phyloP scores from a whole-genome alignment of 495 filamentous ascomycete species.

The Pseudevernia furfuracea region DNA sequence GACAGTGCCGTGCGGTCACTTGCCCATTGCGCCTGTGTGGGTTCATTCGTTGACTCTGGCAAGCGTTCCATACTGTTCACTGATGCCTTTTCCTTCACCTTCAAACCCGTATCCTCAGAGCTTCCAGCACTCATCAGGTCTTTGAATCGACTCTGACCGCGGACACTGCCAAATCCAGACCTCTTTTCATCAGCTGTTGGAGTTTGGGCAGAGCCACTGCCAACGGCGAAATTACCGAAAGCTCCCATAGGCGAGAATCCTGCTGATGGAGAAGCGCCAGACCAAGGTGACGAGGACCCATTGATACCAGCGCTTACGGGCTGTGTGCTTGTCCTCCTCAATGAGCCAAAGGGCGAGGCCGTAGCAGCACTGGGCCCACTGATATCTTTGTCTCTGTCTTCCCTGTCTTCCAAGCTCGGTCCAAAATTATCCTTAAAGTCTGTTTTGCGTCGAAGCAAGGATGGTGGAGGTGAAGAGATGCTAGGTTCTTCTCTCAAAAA shows the following conservation, averaged over 20 bases:
- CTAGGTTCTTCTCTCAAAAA: slow-evolving; percentile 54
- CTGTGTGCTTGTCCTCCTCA: slow-evolving; percentile 66
- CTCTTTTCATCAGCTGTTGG: slow-evolving; percentile 60
- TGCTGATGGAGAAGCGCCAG: slow-evolving; percentile 47
- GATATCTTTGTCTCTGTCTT: slow-evolving; percentile 42
- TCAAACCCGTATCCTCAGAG: slow-evolving; percentile 52
- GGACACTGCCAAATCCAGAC: slow-evolving; percentile 54
- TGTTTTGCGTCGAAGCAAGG: slow-evolving; percentile 67
- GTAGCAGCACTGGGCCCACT: slow-evolving; percentile 31
- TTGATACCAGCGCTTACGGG: slow-evolving; percentile 43
- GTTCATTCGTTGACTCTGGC: slow-evolving; percentile 38
- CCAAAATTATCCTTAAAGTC: slow-evolving; percentile 49
- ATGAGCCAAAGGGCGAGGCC: slow-evolving; percentile 50
- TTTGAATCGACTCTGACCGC: slow-evolving; percentile 76
- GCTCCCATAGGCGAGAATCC: slow-evolving; percentile 66
- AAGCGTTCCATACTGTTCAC: slow-evolving; percentile 47
- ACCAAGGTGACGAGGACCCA: slow-evolving; percentile 63
- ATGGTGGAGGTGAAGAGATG: slow-evolving; percentile 53
- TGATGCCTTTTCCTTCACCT: slow-evolving; percentile 48
- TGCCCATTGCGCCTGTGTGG: slow-evolving; percentile 46
- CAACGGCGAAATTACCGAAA: slow-evolving; percentile 78
- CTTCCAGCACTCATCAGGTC: slow-evolving; percentile 73
- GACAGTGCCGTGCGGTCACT: slow-evolving; percentile 44
- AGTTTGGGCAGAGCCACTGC: slow-evolving; percentile 35
- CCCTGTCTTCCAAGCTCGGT: slow-evolving; percentile 40